Evolutionary conservation across 2,329 filamentous ascomycete species (phyloP), one percentile per base, ranked within the genome.

Genomic region (Hymenoscyphus salicellus): DNA sequence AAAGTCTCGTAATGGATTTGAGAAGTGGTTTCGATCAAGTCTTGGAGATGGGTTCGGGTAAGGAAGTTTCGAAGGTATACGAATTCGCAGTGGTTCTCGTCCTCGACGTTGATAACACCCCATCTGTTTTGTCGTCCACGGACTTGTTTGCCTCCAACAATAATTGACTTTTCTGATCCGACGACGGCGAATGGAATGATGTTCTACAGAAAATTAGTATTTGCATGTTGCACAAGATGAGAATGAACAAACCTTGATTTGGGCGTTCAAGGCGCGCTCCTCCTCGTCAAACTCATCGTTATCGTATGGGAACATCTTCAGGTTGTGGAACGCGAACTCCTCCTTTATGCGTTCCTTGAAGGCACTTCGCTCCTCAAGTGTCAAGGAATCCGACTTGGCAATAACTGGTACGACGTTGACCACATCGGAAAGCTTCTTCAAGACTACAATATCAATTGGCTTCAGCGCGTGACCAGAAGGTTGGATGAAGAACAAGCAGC

Each of bases 1-100:
- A 99, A 99, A 66, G 93, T 96, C 85, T 99, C 95, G 85, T 99
- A 99, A 86, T 99, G 95, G 80, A 97, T 99, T 84, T 99, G 95
- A 73, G 93, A 97, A 58, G 95, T 99, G 36, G 95, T 99, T 83
- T 99, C 95, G 79, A 99, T 97, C 72, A 99, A 87, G 76, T 99
- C 95, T 84, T 99, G 95, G 64, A 99, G 87, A 80, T 99, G 95
- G 69, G 95, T 98, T 77, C 95, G 92, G 74, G 96, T 96, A 70
- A 99, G 87, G 87, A 99, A 99, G 85, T 99, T 94, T 78, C 95
- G 90, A 68, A 99, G 88, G 80, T 97, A 97, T 77, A 98, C 90
- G 76, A 99, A 99, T 86, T 99, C 95, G 87, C 95, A 99, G 85
- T 99, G 95, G 81, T 89, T 96, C 85, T 99, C 95, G 74, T 99